Evolutionary conservation across 1,139 yeast genomes (phyloP).

Genomic region (Yamadazyma atlantica): DNA sequence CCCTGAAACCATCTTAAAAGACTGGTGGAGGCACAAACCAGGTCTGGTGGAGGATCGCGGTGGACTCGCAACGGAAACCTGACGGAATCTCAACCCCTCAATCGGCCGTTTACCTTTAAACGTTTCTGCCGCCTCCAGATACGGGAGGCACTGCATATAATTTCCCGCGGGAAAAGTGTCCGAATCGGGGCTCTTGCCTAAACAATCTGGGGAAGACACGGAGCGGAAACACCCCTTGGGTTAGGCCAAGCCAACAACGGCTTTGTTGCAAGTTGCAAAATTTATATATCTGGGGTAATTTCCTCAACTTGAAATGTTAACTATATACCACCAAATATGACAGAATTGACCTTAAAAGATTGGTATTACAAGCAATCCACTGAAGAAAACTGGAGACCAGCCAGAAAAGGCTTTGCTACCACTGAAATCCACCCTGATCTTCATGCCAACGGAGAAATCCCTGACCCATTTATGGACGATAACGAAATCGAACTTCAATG

Average conservation of each 20-base stretch:
- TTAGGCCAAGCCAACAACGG: neutral
- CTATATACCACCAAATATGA: neutral
- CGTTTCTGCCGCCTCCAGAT: too few relatives aligned
- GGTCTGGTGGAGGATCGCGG: too few relatives aligned
- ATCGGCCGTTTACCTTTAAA: too few relatives aligned
- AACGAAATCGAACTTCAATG: slow-evolving; percentile 43
- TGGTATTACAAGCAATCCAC: slow-evolving; percentile 4
- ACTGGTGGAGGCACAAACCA: neutral
- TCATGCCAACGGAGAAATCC: slow-evolving; percentile 28
- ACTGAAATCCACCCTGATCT: slow-evolving; percentile 37
- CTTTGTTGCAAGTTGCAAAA: neutral
- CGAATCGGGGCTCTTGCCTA: neutral
- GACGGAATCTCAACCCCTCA: too few relatives aligned
- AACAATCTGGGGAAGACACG: neutral
- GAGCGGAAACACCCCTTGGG: neutral
- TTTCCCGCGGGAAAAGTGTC: neutral
- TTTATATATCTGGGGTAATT: neutral
- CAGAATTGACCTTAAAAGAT: slow-evolving; percentile 1
- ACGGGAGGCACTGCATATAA: too few relatives aligned
- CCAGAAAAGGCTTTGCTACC: neutral
- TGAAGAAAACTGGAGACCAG: slow-evolving; percentile 6
- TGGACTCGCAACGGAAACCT: too few relatives aligned
- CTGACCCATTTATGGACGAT: slow-evolving; percentile 40
- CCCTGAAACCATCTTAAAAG: too few relatives aligned
- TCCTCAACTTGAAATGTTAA: neutral